A percentile compares a stretch with the other conserved stretches of the same genome.
phyloP scores from a whole-genome alignment of 2,329 filamentous ascomycete genomes.

The Rhytidhysteron rufulum region DNA sequence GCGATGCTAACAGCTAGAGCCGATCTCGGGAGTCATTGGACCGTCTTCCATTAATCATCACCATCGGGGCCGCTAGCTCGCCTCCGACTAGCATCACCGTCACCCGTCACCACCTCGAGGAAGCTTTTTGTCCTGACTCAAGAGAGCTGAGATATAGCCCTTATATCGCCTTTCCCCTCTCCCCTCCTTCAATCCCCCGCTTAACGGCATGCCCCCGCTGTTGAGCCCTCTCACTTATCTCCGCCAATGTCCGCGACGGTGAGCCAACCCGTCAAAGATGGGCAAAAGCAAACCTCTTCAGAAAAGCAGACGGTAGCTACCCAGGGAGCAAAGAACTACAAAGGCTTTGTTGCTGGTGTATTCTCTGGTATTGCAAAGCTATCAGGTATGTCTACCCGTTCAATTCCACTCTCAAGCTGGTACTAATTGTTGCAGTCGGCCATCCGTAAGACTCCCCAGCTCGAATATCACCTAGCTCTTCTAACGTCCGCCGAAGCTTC shows the following conservation, averaged over 20 bases:
- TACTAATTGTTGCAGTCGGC: conserved; percentile 44
- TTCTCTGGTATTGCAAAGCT: conserved; percentile 93
- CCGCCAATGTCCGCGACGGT: conserved; percentile 33
- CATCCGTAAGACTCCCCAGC: conserved; percentile 56
- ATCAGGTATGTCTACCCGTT: conserved; percentile 55
- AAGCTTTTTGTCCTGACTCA: no score
- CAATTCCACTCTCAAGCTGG: neutral
- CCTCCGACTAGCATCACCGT: no score
- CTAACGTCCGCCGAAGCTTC: conserved; percentile 54
- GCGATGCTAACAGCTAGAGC: neutral
- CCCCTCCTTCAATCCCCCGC: neutral
- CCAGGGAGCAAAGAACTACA: conserved; percentile 62
- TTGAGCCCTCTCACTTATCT: conserved; percentile 4
- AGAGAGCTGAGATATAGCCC: no score
- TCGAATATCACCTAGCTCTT: conserved; percentile 1
- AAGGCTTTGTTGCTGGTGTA: conserved; percentile 94
- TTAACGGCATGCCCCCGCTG: conserved; percentile 19
- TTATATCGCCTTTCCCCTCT: neutral
- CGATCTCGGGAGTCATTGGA: neutral
- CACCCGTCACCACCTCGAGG: no score
- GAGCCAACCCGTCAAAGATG: conserved; percentile 25
- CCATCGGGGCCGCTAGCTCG: conserved; percentile 1
- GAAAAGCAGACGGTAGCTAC: conserved; percentile 24
- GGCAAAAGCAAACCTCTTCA: conserved; percentile 20
- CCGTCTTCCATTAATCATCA: neutral